Evolutionary conservation across 1,139 yeast genomes (phyloP).

Genomic region (Hyphopichia fennica): DNA sequence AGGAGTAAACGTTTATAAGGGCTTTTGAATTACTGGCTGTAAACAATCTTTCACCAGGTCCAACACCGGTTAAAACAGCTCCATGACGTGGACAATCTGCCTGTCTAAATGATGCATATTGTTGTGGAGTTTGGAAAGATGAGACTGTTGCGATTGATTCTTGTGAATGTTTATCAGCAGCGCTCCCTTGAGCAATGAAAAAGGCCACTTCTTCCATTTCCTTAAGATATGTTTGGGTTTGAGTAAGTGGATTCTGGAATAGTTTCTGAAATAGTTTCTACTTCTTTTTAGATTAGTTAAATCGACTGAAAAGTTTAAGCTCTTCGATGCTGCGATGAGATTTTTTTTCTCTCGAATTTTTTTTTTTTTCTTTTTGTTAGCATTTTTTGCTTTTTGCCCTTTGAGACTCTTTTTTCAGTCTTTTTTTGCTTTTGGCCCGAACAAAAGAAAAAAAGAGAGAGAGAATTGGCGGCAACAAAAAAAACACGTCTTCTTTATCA

Average conservation of each 20-base stretch:
- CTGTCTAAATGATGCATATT: constrained; percentile 52
- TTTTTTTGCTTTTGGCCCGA: background rate
- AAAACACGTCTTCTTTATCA: background rate
- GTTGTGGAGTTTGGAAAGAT: constrained; percentile 53
- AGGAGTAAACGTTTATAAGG: constrained; percentile 67
- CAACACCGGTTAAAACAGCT: constrained; percentile 43
- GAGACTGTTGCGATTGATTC: constrained; percentile 50
- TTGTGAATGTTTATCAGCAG: constrained; percentile 46
- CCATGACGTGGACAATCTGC: constrained; percentile 53
- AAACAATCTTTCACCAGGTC: constrained; percentile 49
- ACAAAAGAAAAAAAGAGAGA: no score
- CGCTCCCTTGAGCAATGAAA: constrained; percentile 52
- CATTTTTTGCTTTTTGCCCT: background rate
- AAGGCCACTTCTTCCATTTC: constrained; percentile 62
- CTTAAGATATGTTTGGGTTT: background rate
- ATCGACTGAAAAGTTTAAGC: background rate
- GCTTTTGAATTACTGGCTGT: constrained; percentile 72
- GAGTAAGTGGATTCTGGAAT: no score
- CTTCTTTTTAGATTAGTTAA: background rate
- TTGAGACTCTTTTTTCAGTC: background rate
- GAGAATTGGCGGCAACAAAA: background rate
- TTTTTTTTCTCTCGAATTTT: no score
- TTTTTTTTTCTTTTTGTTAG: no score
- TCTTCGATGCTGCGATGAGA: no score
- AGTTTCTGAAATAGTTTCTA: background rate